Percentiles rank a stretch among this genome's conserved stretches.
phyloP scores from a whole-genome alignment of 129 eudicot genomes.

The Lactuca saligna region DNA sequence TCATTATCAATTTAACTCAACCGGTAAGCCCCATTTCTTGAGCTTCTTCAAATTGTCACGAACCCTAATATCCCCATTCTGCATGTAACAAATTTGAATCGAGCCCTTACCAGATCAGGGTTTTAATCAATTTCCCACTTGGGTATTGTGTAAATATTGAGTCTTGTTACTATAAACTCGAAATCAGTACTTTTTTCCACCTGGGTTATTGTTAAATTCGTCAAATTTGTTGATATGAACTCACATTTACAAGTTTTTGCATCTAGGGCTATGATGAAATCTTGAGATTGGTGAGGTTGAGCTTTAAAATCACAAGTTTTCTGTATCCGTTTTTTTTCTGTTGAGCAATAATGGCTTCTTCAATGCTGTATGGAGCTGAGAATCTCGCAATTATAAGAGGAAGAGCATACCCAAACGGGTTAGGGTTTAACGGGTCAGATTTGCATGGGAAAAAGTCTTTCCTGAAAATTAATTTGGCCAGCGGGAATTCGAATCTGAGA shows the following conservation, averaged over 20 bases:
- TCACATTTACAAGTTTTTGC: constrained; percentile 9
- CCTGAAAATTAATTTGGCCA: constrained; percentile 18
- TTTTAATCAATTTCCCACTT: not conserved
- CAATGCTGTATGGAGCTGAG: constrained; percentile 42
- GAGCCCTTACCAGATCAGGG: constrained; percentile 1
- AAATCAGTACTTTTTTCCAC: constrained; percentile 3
- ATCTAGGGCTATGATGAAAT: constrained; percentile 14
- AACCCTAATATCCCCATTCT: constrained; percentile 8
- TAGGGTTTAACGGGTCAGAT: constrained; percentile 35
- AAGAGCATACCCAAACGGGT: constrained; percentile 29
- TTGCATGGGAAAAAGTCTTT: constrained; percentile 26
- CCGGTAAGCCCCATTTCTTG: constrained; percentile 28
- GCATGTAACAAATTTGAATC: constrained; percentile 20
- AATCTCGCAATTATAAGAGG: constrained; percentile 34
- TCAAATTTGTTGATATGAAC: constrained; percentile 17
- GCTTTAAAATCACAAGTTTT: not conserved
- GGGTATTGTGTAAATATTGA: constrained; percentile 3
- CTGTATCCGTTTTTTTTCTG: constrained; percentile 1
- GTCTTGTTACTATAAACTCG: not conserved
- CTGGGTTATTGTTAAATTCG: not conserved
- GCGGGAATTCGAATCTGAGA: constrained; percentile 18
- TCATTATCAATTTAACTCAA: constrained; percentile 24
- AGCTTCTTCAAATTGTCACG: constrained; percentile 13
- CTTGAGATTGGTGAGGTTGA: constrained; percentile 14
- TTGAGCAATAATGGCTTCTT: constrained; percentile 40